Base-by-base conservation (phyloP, 108 stramenopile genomes). In the Nitzschia putrida region DNA sequence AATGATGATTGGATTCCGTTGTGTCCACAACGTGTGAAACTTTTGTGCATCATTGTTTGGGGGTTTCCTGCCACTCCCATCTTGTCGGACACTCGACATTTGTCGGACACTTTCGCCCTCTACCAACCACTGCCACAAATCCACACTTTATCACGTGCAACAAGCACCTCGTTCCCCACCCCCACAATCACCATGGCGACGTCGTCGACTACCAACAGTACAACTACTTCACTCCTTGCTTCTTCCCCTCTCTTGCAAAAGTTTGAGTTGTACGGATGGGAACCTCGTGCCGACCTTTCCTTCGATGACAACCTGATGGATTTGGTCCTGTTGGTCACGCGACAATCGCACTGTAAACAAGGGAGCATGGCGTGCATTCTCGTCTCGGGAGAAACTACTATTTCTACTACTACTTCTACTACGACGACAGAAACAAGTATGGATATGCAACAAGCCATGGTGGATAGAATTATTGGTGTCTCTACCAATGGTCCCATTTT, bases 361-460 rank as follows among this genome's bases (percentile, higher is more conserved):
- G 90, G 90, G 24, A 72, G 71, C 60, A 91, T 91, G 90, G 90
- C 83, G 11, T 91, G 90, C 66, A 50, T 88, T 22, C 37, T 91
- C 20, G 76, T 82, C 14, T 59, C 74, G 34, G 66, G 80, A 61
- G 37, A 20, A 25, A 20, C 20, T 1, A 20, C 34, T 7, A 37
- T 8, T 24, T 21, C n/a, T 14, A 43, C 43, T 18, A 23, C 16
- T 21, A 40, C 14, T 18, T 1, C 29, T 4, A 34, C 29, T 34
- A 34, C 29, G 0, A 43, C 34, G 3, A 40, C 26, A 23, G 10
- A 24, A 25, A 57, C 40, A 42, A 50, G 29, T 34, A 34, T 3
- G 3, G 4, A 34, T 3, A 3, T 34, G 29, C 10, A 22, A 3
- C 21, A 63, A 38, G 61, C 34, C 53, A 43, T 34, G 1, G 13